Conservation (phyloP, 129 eudicot genomes). For the Artemisia argyi region DNA sequence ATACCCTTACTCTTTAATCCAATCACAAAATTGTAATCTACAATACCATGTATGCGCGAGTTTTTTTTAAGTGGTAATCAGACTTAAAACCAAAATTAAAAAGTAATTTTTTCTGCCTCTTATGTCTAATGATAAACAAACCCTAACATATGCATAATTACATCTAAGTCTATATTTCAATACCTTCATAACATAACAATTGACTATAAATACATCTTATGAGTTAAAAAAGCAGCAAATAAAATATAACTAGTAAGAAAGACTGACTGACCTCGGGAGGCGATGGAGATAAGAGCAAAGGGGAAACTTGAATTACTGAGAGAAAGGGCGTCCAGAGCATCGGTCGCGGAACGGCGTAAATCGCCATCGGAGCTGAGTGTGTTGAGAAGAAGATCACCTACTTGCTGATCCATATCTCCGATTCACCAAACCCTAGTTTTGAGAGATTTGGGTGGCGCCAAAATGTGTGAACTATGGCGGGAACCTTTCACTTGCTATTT, state of each 20-base stretch:
- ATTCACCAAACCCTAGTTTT: constrained; percentile 45
- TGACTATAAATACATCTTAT: too few species aligned
- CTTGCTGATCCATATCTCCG: constrained; percentile 4
- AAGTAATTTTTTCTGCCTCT: too few species aligned
- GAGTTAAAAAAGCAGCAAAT: not conserved
- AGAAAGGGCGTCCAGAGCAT: constrained; percentile 54
- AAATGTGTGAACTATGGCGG: constrained; percentile 26
- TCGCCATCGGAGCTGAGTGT: constrained; percentile 63
- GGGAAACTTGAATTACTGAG: constrained; percentile 39
- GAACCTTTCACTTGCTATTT: constrained; percentile 12
- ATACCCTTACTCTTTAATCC: too few species aligned
- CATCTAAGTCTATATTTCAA: too few species aligned
- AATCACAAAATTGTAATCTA: too few species aligned
- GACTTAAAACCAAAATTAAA: too few species aligned
- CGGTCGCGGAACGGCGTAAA: constrained; percentile 61
- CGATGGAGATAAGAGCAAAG: constrained; percentile 57
- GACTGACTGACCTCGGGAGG: constrained; percentile 36
- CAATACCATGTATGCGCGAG: too few species aligned
- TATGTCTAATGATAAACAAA: too few species aligned
- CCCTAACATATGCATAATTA: too few species aligned
- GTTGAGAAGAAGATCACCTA: constrained; percentile 43
- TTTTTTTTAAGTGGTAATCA: too few species aligned
- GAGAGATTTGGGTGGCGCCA: constrained; percentile 27
- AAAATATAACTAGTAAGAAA: not conserved
- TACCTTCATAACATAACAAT: too few species aligned